These are phyloP conservation scores for Barbarea vulgaris DNA, from an alignment of 345 rosid species.

Conservation along the genomic window DNA sequence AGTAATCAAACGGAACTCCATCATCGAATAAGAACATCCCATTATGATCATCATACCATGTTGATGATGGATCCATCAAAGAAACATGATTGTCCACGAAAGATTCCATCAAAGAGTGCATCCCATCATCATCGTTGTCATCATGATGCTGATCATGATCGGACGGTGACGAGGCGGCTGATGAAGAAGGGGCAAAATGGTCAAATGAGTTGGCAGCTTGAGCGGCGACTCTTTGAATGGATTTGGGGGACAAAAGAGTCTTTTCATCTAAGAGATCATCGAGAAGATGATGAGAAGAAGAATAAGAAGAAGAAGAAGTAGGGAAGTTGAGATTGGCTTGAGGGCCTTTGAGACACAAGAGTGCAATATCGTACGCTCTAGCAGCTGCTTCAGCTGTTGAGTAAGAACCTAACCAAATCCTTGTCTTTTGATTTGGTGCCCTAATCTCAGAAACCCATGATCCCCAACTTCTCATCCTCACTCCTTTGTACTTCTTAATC, in stretches of 20 bases:
- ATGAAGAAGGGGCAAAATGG: conserved; percentile 31
- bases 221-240: conserved; percentile 88
- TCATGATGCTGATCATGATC: conserved; percentile 25
- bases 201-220: conserved; percentile 55
- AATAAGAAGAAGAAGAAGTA: conserved; percentile 47
- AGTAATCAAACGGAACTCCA: conserved; percentile 46
- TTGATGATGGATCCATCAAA: conserved; percentile 42
- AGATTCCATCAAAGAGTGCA: conserved; percentile 44
- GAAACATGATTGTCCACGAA: conserved; percentile 36
- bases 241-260: conserved; percentile 73
- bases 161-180: conserved; percentile 45
- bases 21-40: conserved; percentile 44
- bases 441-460: conserved; percentile 98
- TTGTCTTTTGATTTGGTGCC: conserved; percentile 93
- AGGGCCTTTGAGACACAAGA: conserved; percentile 89
- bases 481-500: conserved; percentile 85
- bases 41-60: conserved; percentile 51
- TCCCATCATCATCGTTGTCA: conserved; percentile 49
- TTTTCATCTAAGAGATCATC: conserved; percentile 43
- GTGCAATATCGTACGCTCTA: conserved; percentile 97
- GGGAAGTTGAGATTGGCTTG: conserved; percentile 90
- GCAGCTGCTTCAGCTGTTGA: conserved; percentile 98
- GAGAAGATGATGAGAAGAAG: conserved; percentile 42
- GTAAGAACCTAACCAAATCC: conserved; percentile 98
- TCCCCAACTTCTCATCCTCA: conserved; percentile 98